phyloP scores from a whole-genome alignment of 768 basidiomycete species.

The Sporobolomyces pararoseus region DNA sequence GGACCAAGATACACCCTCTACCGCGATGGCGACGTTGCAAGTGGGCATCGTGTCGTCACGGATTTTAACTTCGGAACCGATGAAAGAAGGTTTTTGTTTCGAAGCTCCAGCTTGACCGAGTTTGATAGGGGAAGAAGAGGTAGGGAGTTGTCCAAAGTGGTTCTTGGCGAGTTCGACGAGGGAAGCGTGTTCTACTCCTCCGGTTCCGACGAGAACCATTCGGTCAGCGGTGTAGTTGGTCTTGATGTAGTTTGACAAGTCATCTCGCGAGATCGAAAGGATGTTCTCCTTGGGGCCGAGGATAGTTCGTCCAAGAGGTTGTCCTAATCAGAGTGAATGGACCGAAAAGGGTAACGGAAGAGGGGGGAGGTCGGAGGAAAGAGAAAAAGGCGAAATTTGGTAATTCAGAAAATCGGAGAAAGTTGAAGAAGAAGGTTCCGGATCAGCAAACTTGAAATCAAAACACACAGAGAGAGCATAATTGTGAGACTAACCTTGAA shows the following conservation, averaged over 20 bases:
- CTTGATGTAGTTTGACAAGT: conserved; percentile 84
- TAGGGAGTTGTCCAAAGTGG: conserved; percentile 83
- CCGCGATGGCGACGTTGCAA: conserved; percentile 90
- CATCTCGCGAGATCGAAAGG: conserved; percentile 84
- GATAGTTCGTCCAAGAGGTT: conserved; percentile 93
- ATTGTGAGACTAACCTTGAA: conserved; percentile 65
- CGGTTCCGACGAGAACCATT: conserved; percentile 96
- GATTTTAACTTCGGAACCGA: conserved; percentile 91
- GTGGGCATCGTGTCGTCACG: conserved; percentile 87
- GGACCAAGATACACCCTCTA: conserved; percentile 96
- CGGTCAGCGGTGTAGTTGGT: conserved; percentile 98
- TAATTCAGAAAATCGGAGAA: neutral
- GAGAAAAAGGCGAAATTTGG: neutral
- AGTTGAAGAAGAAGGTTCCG: neutral
- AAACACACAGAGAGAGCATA: no score
- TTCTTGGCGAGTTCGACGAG: conserved; percentile 92
- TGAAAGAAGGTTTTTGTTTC: conserved; percentile 67
- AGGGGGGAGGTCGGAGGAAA: neutral
- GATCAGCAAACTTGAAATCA: no score
- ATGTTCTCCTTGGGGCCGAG: conserved; percentile 96
- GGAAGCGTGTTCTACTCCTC: conserved; percentile 85
- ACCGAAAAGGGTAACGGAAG: neutral
- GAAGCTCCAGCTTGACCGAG: conserved; percentile 76
- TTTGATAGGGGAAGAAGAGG: conserved; percentile 79
- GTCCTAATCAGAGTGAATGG: conserved; percentile 56